Percentiles rank a stretch among this genome's conserved stretches.
phyloP scores from a whole-genome alignment of 148 eudicot species.

The Arctostaphylos glauca region DNA sequence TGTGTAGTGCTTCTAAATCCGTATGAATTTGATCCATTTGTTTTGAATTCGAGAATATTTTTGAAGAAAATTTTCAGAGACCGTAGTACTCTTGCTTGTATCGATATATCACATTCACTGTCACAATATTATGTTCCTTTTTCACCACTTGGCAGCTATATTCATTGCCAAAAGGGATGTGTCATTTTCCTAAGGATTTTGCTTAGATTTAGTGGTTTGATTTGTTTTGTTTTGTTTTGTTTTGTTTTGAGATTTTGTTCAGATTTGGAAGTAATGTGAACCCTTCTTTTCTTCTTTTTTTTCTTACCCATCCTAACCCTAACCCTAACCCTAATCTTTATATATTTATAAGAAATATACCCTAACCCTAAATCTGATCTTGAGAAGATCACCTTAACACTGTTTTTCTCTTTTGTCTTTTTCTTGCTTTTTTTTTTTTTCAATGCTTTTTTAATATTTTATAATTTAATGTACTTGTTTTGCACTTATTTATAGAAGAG shows the following conservation, averaged over 20 bases:
- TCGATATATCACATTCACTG: not conserved
- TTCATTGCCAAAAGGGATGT: not conserved
- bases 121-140: not conserved
- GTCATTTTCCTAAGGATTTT: not conserved
- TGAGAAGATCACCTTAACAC: not conserved
- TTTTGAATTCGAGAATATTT: no score
- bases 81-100: no score
- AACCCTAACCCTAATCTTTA: not conserved
- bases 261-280: not conserved
- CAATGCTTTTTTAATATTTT: not conserved
- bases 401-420: not conserved
- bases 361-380: not conserved
- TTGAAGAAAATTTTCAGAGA: no score
- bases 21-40: no score
- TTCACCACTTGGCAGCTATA: not conserved
- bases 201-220: not conserved
- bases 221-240: not conserved
- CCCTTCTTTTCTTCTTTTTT: not conserved
- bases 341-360: not conserved
- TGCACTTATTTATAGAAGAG: not conserved
- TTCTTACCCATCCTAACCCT: not conserved
- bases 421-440: not conserved
- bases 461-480: not conserved
- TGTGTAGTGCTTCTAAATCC: no score
- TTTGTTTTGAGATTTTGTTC: no score